Evolutionary conservation across 2,329 filamentous ascomycete genomes (phyloP).

Genomic region (Falciphora oryzae): DNA sequence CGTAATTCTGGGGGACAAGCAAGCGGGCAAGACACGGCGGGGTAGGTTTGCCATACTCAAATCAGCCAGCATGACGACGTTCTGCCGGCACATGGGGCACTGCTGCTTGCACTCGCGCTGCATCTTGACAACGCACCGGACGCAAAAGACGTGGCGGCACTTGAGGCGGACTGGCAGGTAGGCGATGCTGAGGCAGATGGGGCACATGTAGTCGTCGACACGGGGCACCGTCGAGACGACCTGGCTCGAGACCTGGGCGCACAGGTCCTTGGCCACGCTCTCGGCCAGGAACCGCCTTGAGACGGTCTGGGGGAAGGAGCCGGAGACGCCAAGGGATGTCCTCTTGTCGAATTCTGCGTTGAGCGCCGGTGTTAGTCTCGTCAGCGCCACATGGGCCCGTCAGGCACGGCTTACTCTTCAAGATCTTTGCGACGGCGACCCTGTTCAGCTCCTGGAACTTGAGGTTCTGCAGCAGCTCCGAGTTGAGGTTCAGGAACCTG

Average conservation of each 20-base stretch:
- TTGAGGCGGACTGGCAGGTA: conserved; percentile 74
- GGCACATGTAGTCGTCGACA: conserved; percentile 78
- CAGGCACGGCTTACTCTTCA: conserved; percentile 60
- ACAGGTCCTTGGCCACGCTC: conserved; percentile 68
- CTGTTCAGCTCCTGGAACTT: conserved; percentile 82
- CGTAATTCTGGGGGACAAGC: conserved; percentile 34
- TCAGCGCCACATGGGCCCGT: not conserved
- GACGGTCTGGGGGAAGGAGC: conserved; percentile 54
- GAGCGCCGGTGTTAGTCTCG: not conserved
- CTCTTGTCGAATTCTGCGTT: conserved; percentile 77
- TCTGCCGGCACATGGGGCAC: conserved; percentile 71
- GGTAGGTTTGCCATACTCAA: conserved; percentile 40
- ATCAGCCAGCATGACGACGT: conserved; percentile 66
- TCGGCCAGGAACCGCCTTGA: conserved; percentile 58
- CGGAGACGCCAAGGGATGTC: conserved; percentile 65
- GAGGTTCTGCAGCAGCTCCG: conserved; percentile 69
- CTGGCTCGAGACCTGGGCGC: conserved; percentile 65
- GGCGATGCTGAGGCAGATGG: conserved; percentile 72
- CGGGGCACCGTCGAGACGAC: conserved; percentile 71
- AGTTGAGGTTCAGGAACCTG: conserved; percentile 68
- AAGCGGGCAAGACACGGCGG: not conserved
- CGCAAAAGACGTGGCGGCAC: conserved; percentile 77
- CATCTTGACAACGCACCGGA: conserved; percentile 74
- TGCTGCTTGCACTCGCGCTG: conserved; percentile 62
- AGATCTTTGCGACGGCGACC: conserved; percentile 71